phyloP scores from a whole-genome alignment of 805 yeast genomes.

The Danielozyma ontarioensis region DNA sequence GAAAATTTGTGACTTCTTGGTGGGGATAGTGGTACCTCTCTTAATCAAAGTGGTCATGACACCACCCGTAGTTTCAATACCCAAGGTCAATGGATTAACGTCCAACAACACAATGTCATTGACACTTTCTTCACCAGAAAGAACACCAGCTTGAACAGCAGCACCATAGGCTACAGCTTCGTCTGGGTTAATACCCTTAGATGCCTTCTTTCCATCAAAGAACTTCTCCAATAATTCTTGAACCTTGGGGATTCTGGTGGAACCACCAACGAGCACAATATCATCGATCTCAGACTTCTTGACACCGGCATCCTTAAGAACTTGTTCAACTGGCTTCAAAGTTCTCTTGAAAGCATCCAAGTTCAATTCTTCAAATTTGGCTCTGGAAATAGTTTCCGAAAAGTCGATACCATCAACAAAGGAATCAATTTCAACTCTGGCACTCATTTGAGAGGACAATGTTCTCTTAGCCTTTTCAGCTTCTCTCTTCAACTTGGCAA shows the following conservation, averaged over 20 bases:
- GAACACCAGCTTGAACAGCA: conserved; percentile 98
- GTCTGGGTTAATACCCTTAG: conserved; percentile 46
- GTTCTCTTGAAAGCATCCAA: conserved; percentile 41
- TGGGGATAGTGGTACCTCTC: conserved; percentile 99
- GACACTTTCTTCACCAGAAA: conserved; percentile 94
- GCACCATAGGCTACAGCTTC: conserved; percentile 61
- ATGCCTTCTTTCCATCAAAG: conserved; percentile 44
- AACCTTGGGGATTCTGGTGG: conserved; percentile 47
- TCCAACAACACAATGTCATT: conserved; percentile 93
- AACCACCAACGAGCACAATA: conserved; percentile 46
- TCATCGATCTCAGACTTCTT: conserved; percentile 43
- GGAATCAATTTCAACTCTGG: conserved; percentile 42
- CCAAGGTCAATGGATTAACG: conserved; percentile 96
- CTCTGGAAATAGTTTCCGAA: conserved; percentile 43
- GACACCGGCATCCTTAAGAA: conserved; percentile 40
- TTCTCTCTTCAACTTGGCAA: conserved; percentile 43
- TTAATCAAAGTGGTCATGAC: conserved; percentile 98
- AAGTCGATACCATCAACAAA: conserved; percentile 46
- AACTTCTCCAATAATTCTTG: conserved; percentile 42
- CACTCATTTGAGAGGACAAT: conserved; percentile 39
- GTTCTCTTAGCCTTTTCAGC: conserved; percentile 48
- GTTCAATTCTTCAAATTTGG: conserved; percentile 45
- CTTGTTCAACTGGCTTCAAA: conserved; percentile 44
- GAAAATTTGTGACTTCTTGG: conserved; percentile 98
- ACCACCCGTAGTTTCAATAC: conserved; percentile 99